Conservation (phyloP, 192 early-diverging fungal species). For the Mortierella claussenii region DNA sequence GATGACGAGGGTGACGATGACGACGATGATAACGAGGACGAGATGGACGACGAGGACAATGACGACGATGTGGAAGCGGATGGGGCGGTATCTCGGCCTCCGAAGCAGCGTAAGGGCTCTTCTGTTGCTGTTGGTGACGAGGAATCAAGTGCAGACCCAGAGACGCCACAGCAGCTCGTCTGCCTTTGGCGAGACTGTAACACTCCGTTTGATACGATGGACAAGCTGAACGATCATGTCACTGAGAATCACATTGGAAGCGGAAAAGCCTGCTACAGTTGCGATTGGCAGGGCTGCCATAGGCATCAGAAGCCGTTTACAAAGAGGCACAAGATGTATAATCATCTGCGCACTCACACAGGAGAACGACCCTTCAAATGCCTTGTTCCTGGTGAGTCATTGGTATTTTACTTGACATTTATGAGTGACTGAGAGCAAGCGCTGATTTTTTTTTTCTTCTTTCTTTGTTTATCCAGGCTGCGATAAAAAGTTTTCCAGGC, state of each 20-base stretch:
- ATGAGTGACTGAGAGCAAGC: too few relatives aligned
- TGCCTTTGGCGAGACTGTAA: slow-evolving; percentile 64
- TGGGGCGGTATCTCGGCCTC: not conserved
- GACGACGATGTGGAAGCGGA: slow-evolving; percentile 24
- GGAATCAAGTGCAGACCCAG: slow-evolving; percentile 7
- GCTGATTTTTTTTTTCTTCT: not conserved
- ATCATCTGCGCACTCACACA: slow-evolving; percentile 78
- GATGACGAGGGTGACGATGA: slow-evolving; percentile 42
- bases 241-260: slow-evolving; percentile 65
- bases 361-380: slow-evolving; percentile 79
- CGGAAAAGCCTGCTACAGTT: slow-evolving; percentile 65
- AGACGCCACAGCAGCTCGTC: slow-evolving; percentile 26
- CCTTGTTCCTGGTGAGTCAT: slow-evolving; percentile 54
- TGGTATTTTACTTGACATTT: not conserved
- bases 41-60: slow-evolving; percentile 21
- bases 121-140: not conserved
- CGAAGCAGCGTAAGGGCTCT: slow-evolving; percentile 1
- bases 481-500: slow-evolving; percentile 59
- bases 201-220: slow-evolving; percentile 54
- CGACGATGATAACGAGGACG: slow-evolving; percentile 30
- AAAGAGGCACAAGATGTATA: slow-evolving; percentile 76
- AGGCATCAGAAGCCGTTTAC: slow-evolving; percentile 67
- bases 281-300: slow-evolving; percentile 59
- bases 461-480: slow-evolving; percentile 24
- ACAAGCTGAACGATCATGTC: slow-evolving; percentile 62